A percentile compares a stretch with the other conserved stretches of the same genome.
Evolutionary conservation across 441 rosid genomes (phyloP).

Genomic region (Raphanus hybrid): DNA sequence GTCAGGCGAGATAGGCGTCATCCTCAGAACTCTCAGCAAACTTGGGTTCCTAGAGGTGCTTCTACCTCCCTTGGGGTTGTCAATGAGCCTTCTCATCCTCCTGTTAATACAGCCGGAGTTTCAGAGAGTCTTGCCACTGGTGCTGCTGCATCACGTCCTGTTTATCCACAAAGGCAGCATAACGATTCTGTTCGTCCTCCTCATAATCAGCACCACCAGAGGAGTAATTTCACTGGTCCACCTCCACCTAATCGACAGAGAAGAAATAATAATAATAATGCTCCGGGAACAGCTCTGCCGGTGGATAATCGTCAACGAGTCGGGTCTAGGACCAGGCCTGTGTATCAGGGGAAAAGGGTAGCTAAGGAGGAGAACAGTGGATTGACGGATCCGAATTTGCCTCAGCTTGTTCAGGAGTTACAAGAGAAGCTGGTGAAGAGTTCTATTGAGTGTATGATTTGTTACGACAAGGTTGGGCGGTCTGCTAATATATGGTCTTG

Average conservation of each 20-base stretch:
- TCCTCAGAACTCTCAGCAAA: constrained; percentile 50
- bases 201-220: constrained; percentile 29
- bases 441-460: constrained; percentile 93
- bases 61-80: constrained; percentile 32
- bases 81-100: constrained; percentile 18
- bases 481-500: constrained; percentile 91
- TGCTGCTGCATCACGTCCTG: constrained; percentile 28
- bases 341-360: constrained; percentile 51
- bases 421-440: constrained; percentile 87
- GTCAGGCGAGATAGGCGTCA: constrained; percentile 62
- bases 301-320: constrained; percentile 47
- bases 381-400: constrained; percentile 66
- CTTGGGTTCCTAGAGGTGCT: constrained; percentile 84
- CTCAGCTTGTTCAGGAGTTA: constrained; percentile 93
- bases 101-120: constrained; percentile 17
- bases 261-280: constrained; percentile 34
- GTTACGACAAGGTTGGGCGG: constrained; percentile 92
- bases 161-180: constrained; percentile 27
- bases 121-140: not conserved
- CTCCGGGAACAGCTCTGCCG: constrained; percentile 25
- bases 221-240: constrained; percentile 23
- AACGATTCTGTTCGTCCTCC: constrained; percentile 10
- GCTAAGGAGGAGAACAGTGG: constrained; percentile 40
- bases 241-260: constrained; percentile 33
- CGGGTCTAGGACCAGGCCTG: constrained; percentile 44